Base-by-base conservation (phyloP, 257 asterid species). In the Cynanchum wilfordii region DNA sequence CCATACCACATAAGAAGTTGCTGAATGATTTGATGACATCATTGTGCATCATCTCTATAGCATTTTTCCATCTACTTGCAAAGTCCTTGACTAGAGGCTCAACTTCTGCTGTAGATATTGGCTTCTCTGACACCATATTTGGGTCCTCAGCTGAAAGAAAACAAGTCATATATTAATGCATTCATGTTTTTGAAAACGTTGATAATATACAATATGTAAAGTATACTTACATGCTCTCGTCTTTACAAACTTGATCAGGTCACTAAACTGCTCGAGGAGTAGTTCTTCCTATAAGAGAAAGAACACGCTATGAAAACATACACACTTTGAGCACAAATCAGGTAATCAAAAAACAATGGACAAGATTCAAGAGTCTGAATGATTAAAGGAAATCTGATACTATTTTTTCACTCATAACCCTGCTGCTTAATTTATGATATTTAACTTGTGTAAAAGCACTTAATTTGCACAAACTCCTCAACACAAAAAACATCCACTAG, bases 1-100 rank as follows among this genome's bases (percentile, higher is more conserved):
- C 99, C 99, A 95, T 92, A 7, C 99, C 98, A 62, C 98, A 90
- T 4, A 92, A 78, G 64, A 95, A 92, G 90, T 92, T 95, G 82
- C 98, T 95, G 75, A 92, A 95, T 36, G 97, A 92, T 69, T 89
- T 92, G 30, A 95, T 95, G 57, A 95, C 96, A 38, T 90, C 98
- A 55, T 84, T 92, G 87, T 95, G 98, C 98, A 95, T 95, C 80
- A 92, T 88, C 83, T 95, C 99, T 74, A 95, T 92, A 10, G 98
- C 98, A 64, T 85, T 82, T 85, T 92, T 95, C 99, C 99, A 95
- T 81, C 97, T 82, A 84, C 92, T 86, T 17, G 81, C 97, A 64
- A 95, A 95, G 88, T 95, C 97, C 86, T 95, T 95, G 6, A 95
- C 91, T 17, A 95, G 85, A 9, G 90, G 95, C 87, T 92, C 99